phyloP scores from a whole-genome alignment of 2,329 filamentous ascomycete species.

The Didymella glomerata region DNA sequence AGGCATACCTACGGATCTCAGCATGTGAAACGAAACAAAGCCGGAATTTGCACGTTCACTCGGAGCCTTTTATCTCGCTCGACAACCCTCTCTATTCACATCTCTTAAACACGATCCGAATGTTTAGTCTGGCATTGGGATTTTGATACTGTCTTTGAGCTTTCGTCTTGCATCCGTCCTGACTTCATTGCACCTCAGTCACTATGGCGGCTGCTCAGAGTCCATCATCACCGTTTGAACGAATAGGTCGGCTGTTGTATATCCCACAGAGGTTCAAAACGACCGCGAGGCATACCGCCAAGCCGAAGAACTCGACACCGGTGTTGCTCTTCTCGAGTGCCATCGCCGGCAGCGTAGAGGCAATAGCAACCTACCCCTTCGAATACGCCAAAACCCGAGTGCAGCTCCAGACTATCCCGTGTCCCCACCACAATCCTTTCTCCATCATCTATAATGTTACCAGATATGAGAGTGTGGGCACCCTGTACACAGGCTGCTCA shows the following conservation, averaged over 20 bases:
- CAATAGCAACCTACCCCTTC: conserved; percentile 56
- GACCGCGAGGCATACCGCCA: not conserved
- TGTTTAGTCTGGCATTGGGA: not conserved
- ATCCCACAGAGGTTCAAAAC: not conserved
- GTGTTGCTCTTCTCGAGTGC: conserved; percentile 60
- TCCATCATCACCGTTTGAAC: not conserved
- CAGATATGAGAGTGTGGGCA: conserved; percentile 35
- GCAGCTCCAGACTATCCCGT: conserved; percentile 33
- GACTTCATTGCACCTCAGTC: not conserved
- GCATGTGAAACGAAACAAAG: not conserved
- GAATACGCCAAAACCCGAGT: conserved; percentile 48
- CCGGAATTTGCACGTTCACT: not conserved
- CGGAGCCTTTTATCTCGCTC: not conserved
- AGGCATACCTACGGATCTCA: not conserved
- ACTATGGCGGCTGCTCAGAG: conserved; percentile 6
- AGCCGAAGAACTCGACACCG: conserved; percentile 15
- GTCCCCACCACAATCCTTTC: conserved; percentile 31
- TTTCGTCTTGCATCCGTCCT: not conserved
- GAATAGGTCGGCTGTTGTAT: not conserved
- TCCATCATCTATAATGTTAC: conserved; percentile 31
- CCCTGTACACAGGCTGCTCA: conserved; percentile 45
- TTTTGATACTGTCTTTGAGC: not conserved
- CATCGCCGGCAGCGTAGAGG: conserved; percentile 63
- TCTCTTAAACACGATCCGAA: not conserved
- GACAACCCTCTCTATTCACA: not conserved